These are phyloP conservation scores for Podospora pseudopauciseta DNA, from an alignment of 495 filamentous ascomycete species.

Conservation along the genomic window DNA sequence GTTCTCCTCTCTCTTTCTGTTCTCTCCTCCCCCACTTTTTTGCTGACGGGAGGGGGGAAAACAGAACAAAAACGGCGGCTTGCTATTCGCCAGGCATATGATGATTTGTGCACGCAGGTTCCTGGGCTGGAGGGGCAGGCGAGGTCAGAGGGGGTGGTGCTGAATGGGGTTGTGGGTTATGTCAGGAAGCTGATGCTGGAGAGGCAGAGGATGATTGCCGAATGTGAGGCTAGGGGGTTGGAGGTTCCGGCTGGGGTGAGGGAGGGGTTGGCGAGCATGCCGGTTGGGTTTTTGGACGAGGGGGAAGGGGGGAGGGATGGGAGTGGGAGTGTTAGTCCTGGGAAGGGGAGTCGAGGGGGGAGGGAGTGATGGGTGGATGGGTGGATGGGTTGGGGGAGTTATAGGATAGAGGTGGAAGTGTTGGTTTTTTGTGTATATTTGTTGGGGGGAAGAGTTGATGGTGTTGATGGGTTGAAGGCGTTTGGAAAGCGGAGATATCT, in stretches of 20 bases:
- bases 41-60: neutral
- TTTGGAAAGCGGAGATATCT: neutral
- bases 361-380: neutral
- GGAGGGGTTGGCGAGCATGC: constrained; percentile 15
- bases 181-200: constrained; percentile 62
- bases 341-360: neutral
- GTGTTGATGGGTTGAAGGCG: neutral
- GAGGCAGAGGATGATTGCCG: constrained; percentile 53
- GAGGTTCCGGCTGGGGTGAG: constrained; percentile 21
- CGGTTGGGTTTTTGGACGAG: neutral
- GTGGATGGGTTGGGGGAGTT: neutral
- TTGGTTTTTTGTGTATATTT: neutral
- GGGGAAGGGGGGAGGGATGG: neutral
- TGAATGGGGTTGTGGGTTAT: constrained; percentile 70
- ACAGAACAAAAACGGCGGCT: constrained; percentile 82
- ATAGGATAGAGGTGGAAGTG: neutral
- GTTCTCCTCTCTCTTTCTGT: neutral
- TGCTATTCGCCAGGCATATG: constrained; percentile 83
- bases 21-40: too few relatives aligned
- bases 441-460: neutral
- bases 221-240: constrained; percentile 25
- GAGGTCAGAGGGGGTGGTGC: constrained; percentile 77
- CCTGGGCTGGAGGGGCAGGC: constrained; percentile 81
- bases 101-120: constrained; percentile 75
- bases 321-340: neutral